phyloP scores from a whole-genome alignment of 495 filamentous ascomycete species.

The Tuber brumale region DNA sequence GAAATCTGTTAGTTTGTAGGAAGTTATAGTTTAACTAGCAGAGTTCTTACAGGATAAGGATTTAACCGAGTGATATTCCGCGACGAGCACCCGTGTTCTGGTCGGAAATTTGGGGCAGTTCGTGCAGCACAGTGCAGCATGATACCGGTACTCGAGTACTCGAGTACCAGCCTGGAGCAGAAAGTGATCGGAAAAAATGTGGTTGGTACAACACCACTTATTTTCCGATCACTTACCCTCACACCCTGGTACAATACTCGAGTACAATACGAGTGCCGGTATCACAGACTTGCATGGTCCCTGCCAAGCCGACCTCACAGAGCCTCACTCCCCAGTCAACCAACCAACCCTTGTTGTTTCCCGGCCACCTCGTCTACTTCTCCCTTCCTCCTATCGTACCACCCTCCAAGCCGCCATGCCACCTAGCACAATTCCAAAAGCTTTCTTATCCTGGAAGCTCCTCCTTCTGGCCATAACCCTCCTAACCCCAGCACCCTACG shows the following conservation, averaged over 20 bases:
- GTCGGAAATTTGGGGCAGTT: neutral
- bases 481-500: slow-evolving; percentile 67
- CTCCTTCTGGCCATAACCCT: slow-evolving; percentile 60
- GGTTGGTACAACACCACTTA: too few species aligned
- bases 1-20: neutral
- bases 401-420: neutral
- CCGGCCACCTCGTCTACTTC: neutral
- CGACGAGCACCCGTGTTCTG: neutral
- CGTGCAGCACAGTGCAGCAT: too few species aligned
- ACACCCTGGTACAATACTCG: too few species aligned
- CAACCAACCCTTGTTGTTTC: neutral
- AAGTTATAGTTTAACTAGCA: neutral
- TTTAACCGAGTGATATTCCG: neutral
- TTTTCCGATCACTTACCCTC: too few species aligned
- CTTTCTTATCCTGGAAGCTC: slow-evolving; percentile 63
- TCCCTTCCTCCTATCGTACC: too few species aligned
- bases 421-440: neutral
- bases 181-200: too few species aligned
- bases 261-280: too few species aligned
- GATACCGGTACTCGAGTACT: too few species aligned
- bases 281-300: neutral
- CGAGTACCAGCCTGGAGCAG: too few species aligned
- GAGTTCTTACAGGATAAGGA: neutral
- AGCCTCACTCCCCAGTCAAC: neutral
- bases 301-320: neutral